These are phyloP conservation scores for Davidsoniella australis DNA, from an alignment of 2,329 filamentous ascomycete species.

Conservation along the genomic window DNA sequence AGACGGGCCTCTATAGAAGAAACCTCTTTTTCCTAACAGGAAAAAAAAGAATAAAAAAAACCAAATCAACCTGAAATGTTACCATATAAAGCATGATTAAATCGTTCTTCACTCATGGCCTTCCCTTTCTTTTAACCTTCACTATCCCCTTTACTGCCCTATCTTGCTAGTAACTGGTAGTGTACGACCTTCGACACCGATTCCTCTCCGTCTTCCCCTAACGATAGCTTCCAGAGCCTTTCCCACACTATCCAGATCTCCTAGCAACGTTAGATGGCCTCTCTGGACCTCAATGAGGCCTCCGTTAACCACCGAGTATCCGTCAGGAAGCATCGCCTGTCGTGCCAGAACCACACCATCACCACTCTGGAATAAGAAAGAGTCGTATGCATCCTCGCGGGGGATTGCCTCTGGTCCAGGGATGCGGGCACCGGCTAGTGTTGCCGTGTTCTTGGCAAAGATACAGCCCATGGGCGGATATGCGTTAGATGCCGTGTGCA, in stretches of 20 bases:
- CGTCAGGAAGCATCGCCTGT: constrained; percentile 69
- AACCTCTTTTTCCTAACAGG: background rate
- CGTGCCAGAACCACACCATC: constrained; percentile 79
- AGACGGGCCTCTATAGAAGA: too few species aligned
- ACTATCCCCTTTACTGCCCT: background rate
- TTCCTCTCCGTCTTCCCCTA: constrained; percentile 50
- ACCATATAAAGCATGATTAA: background rate
- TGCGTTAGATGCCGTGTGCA: constrained; percentile 44
- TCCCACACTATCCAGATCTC: constrained; percentile 69
- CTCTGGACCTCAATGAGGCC: constrained; percentile 66
- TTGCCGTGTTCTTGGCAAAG: constrained; percentile 75
- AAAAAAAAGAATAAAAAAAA: background rate
- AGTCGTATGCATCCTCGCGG: constrained; percentile 64
- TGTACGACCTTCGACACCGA: constrained; percentile 30
- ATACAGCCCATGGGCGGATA: constrained; percentile 75
- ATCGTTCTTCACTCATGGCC: background rate
- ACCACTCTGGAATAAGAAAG: constrained; percentile 69
- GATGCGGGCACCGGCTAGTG: constrained; percentile 67
- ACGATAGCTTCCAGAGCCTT: constrained; percentile 52
- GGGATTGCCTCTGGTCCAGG: constrained; percentile 55
- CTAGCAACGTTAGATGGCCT: constrained; percentile 74
- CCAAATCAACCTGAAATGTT: background rate
- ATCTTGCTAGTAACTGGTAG: background rate
- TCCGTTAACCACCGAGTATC: constrained; percentile 56
- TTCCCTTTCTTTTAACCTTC: background rate